Base-by-base conservation (phyloP, 495 filamentous ascomycete species). In the Achaetomiella virescens region DNA sequence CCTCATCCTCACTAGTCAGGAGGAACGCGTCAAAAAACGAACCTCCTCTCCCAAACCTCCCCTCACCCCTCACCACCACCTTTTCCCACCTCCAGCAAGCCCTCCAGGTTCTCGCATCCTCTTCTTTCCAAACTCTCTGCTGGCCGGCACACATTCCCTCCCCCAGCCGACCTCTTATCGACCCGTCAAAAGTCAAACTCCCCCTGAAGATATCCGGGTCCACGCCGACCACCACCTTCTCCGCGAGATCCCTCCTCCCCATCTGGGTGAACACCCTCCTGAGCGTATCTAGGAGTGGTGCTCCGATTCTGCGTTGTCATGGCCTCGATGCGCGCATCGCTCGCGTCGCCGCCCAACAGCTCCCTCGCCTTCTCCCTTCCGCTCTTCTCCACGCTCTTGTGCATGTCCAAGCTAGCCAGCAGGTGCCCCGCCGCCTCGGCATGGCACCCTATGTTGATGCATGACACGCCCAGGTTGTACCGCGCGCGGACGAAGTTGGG, bases 381-480 rank as follows among this genome's bases (percentile, higher is more conserved):
- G 67, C 91, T 87, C 61, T 82, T 78, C 73, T 96, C 93, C 1
- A 95, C 88, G 8, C 92, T 85, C 62, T 91, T 90, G 78, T 98
- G 93, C 93, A 98, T 97, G n/a, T 84, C 84, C 40, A 98, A 72
- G 1, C 92, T 91, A 2, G 91, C 89, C 0, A 98, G 81, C n/a
- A 98, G 80, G 70, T 98, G 93, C 60, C 90, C 87, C 4, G 95
- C 93, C 0, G 93, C 93, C 74, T 97, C 89, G 17, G 85, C 84
- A 65, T 87, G 91, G 71, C 91, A 96, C 20, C 91, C 91, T 57
- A 98, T 96, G 70, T 98, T 98, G 68, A 98, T 97, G 70, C 93
- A 98, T 15, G 81, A 86, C 6, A 98, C 93, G 37, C 93, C 93
- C 8, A 98, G 83, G 72, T 98, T 98, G 73, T 98, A 98, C 10